Evolutionary conservation across 2,329 filamentous ascomycete genomes (phyloP).

Genomic region (Pestalotiopsis sp.): DNA sequence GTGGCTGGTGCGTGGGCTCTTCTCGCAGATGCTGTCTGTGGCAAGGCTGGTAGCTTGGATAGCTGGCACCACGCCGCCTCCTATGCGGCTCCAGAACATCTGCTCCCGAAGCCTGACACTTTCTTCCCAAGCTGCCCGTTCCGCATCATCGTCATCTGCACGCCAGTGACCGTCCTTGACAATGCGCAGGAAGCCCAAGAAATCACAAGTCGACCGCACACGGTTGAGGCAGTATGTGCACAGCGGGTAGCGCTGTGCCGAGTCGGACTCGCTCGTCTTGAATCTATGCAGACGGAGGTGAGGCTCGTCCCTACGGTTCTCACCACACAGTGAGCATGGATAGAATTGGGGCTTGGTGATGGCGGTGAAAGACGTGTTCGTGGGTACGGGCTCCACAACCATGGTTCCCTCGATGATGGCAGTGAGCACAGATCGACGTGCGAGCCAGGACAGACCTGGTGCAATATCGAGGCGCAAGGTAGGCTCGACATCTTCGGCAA

Average conservation of each 20-base stretch:
- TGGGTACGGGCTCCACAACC: slow-evolving; percentile 84
- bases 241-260: slow-evolving; percentile 84
- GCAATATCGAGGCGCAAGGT: slow-evolving; percentile 88
- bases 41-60: slow-evolving; percentile 29
- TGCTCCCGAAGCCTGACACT: slow-evolving; percentile 85
- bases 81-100: slow-evolving; percentile 96
- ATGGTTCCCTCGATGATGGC: slow-evolving; percentile 84
- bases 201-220: slow-evolving; percentile 87
- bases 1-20: slow-evolving; percentile 38
- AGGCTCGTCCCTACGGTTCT: slow-evolving; percentile 70
- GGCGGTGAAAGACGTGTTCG: slow-evolving; percentile 52
- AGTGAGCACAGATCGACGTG: slow-evolving; percentile 79
- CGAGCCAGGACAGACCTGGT: slow-evolving; percentile 91
- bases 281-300: slow-evolving; percentile 86
- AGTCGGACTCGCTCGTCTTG: slow-evolving; percentile 83
- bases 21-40: slow-evolving; percentile 28
- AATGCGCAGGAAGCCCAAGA: slow-evolving; percentile 87
- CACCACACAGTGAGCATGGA: slow-evolving; percentile 87
- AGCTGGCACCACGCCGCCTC: slow-evolving; percentile 84
- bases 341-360: slow-evolving; percentile 59
- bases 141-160: slow-evolving; percentile 79
- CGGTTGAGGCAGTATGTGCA: slow-evolving; percentile 86
- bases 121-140: slow-evolving; percentile 93
- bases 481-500: slow-evolving; percentile 92
- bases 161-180: slow-evolving; percentile 92